Base-by-base conservation (phyloP, 768 basidiomycete genomes). In the Leccinellum luteum region DNA sequence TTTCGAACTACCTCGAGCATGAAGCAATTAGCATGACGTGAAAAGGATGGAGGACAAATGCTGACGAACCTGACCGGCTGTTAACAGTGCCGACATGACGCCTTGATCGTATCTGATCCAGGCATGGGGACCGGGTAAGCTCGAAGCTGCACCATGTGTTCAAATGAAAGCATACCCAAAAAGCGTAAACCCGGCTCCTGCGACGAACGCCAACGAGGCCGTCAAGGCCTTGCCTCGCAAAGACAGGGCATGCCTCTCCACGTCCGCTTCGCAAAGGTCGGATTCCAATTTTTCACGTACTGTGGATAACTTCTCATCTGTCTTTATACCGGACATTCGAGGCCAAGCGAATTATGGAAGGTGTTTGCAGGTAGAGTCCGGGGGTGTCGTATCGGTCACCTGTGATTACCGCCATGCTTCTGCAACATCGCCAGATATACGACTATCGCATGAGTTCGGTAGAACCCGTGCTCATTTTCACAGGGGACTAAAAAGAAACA, bases 61-160 rank as follows among this genome's bases (percentile, higher is more conserved):
- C 15, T 23, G 35, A 48, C 54, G 21, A 55, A 82, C 81, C 73
- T 82, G 79, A 48, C 73, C 72, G 0, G 86, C 79, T 4, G 81
- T 85, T 50, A 87, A 69, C 21, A 86, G 73, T 17, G 85, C 83
- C n/a, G 81, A 81, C 85, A 87, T 85, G 31, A 86, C 86, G 44
- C 85, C 85, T 65, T 87, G 86, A 63, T 87, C 86, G 70, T 86
- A 87, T 27, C 83, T 84, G 25, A 17, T 38, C 7, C 48, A 38
- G 14, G 32, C 7, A 45, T 43, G 45, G 27, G 27, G 21, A 21
- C 25, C 2, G 14, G 17, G 50, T 59, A 45, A 64, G 48, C 31
- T 43, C 47, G 4, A 55, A 48, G 4, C 31, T 21, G 19, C 34
- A 23, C 3, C 0, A 51, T 21, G 13, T 10, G 21, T 31, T 19